Evolutionary conservation across 1,284 basidiomycete genomes (phyloP).

Genomic region (Boletellus deceptivus): DNA sequence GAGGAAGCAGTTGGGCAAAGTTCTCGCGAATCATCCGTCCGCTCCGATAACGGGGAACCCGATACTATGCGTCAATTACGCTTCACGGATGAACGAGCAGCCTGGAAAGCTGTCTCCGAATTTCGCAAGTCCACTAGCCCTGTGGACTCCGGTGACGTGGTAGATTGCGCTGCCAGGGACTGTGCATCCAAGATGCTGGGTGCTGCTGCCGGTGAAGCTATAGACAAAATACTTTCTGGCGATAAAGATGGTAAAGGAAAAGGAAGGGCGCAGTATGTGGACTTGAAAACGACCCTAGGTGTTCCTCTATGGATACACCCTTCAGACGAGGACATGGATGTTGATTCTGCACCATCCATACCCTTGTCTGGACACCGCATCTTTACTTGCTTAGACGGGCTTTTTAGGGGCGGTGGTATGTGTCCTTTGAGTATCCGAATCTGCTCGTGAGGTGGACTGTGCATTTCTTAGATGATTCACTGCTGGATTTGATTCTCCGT

Average conservation of each 20-base stretch:
- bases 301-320: constrained; percentile 40
- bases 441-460: not conserved
- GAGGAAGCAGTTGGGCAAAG: constrained; percentile 38
- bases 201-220: constrained; percentile 27
- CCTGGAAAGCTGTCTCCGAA: constrained; percentile 36
- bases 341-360: constrained; percentile 12
- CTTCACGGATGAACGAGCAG: constrained; percentile 40
- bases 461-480: constrained; percentile 36
- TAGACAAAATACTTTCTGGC: constrained; percentile 41
- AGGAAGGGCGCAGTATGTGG: constrained; percentile 5
- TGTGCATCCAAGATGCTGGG: constrained; percentile 36
- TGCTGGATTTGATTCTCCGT: constrained; percentile 41
- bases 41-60: constrained; percentile 38
- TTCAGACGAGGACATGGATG: constrained; percentile 27
- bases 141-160: constrained; percentile 14
- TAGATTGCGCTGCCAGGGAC: constrained; percentile 33
- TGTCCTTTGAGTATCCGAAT: not conserved
- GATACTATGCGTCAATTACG: constrained; percentile 23
- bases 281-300: constrained; percentile 29
- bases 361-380: constrained; percentile 29
- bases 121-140: constrained; percentile 26
- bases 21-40: constrained; percentile 32
- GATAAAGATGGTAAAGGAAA: constrained; percentile 35
- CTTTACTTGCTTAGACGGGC: constrained; percentile 35
- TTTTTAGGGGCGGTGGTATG: constrained; percentile 40